Evolutionary conservation across 139 green algal genomes (phyloP).

Genomic region (Axilococcus clingmanii): DNA sequence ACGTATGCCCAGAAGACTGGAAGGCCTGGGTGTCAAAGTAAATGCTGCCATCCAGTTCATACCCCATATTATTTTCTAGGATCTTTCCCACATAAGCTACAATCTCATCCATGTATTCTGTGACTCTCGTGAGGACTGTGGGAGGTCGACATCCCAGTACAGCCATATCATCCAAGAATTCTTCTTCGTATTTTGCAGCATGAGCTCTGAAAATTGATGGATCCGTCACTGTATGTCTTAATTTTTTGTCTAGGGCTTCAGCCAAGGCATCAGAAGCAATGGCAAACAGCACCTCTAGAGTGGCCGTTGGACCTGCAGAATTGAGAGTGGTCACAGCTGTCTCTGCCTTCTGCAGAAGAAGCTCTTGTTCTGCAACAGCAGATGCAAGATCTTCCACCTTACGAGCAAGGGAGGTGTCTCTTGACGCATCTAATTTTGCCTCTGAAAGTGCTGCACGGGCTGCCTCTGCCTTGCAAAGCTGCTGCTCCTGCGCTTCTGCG

Average conservation of each 20-base stretch:
- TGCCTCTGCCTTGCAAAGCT: slow-evolving; percentile 32
- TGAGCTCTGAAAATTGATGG: slow-evolving; percentile 71
- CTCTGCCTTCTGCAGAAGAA: slow-evolving; percentile 9
- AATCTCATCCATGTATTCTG: slow-evolving; percentile 75
- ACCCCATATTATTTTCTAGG: slow-evolving; percentile 79
- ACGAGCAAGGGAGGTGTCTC: slow-evolving; percentile 1
- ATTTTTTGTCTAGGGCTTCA: slow-evolving; percentile 60
- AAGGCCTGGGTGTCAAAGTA: slow-evolving; percentile 95
- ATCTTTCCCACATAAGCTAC: slow-evolving; percentile 70
- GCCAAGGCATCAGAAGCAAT: slow-evolving; percentile 64
- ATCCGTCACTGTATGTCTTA: slow-evolving; percentile 63
- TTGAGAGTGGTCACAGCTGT: slow-evolving; percentile 21
- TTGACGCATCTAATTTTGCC: not conserved
- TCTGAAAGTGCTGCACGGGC: slow-evolving; percentile 4
- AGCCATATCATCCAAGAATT: slow-evolving; percentile 92
- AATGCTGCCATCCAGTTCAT: slow-evolving; percentile 72
- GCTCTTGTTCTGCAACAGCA: slow-evolving; percentile 16
- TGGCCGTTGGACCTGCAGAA: slow-evolving; percentile 7
- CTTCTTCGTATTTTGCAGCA: slow-evolving; percentile 62
- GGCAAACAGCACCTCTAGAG: slow-evolving; percentile 28
- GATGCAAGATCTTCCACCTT: slow-evolving; percentile 12
- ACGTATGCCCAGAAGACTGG: slow-evolving; percentile 61
- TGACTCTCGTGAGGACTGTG: slow-evolving; percentile 85
- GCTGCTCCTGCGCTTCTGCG: slow-evolving; percentile 28
- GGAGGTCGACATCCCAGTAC: slow-evolving; percentile 65